Evolutionary conservation across 139 green algal species (phyloP), one percentile per base, ranked within the genome.

Genomic region (Deuterostichococcus epilithicus): DNA sequence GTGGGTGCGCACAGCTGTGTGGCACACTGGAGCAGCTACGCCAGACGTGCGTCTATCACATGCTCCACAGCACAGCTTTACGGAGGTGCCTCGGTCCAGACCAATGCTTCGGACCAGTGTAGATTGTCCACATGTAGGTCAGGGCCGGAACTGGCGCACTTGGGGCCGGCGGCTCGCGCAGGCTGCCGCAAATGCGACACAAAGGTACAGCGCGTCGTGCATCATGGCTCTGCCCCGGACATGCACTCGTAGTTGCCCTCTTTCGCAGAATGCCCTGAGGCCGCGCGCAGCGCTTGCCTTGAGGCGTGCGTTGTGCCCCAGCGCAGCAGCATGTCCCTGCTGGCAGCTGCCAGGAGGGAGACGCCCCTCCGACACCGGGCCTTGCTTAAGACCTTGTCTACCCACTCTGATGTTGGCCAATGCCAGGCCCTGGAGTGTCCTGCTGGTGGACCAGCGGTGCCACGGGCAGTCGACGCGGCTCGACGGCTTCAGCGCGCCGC

Each of bases 371-470:
- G 18, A 35, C 10, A 28, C 18, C 39, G 18, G 22, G 18, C 37
- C 30, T 75, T 28, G 1, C 6, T 6, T 75, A 18, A 52, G n/a
- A n/a, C n/a, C 15, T 73, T 45, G 4, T 26, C 1, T 28, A 22
- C 6, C 22, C 32, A 72, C 28, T n/a, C 4, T 23, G 26, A 72
- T 1, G 1, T 44, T 44, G 0, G 34, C 26, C 18, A 32, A 37
- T 45, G 35, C 78, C 76, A 74, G 75, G 73, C 68, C 78, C 26
- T 91, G 83, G 84, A 67, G 72, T 1, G 80, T 88, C 34, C 42
- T 94, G 32, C 75, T 95, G 28, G 76, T 96, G 34, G 91, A 96
- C 78, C 83, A 92, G 38, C 74, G 91, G 0, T 85, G 85, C 71
- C 91, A 96, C 75, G 91, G 91, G 1, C 74, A 37, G 23, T 88